phyloP scores from a whole-genome alignment of 2,329 filamentous ascomycete genomes.

The Chlorencoelia australis region DNA sequence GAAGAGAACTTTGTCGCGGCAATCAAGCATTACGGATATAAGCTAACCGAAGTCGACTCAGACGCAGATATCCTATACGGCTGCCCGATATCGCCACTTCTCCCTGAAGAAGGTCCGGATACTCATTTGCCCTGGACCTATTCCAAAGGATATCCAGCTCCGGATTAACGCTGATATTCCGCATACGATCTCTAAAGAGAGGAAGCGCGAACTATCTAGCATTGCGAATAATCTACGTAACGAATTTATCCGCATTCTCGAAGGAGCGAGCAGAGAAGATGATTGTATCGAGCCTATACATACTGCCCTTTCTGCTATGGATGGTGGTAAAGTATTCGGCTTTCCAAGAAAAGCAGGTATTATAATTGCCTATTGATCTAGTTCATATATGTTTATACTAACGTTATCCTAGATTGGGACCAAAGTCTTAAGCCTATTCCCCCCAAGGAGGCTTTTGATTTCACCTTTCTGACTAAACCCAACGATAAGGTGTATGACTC shows the following conservation, averaged over 20 bases:
- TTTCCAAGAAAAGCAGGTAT: conserved; percentile 4
- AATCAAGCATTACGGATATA: conserved; percentile 1
- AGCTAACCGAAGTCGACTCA: conserved; percentile 1
- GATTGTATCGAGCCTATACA: conserved; percentile 2
- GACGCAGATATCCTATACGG: conserved; percentile 1
- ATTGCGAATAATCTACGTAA: conserved; percentile 1
- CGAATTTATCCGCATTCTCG: conserved; percentile 1
- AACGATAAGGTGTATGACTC: conserved; percentile 3
- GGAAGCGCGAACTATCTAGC: conserved; percentile 1
- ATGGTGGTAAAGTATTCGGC: background rate
- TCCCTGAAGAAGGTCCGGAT: background rate
- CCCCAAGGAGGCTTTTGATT: background rate
- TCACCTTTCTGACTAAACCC: background rate
- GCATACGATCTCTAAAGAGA: conserved; percentile 1
- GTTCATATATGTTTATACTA: conserved; percentile 3
- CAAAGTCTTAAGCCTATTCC: conserved; percentile 1
- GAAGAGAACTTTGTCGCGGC: background rate
- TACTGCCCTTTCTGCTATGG: conserved; percentile 2
- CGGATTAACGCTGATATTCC: conserved; percentile 2
- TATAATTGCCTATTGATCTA: background rate
- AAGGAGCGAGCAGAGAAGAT: conserved; percentile 2
- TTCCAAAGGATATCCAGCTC: background rate
- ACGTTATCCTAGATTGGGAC: conserved; percentile 2
- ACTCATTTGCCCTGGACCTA: conserved; percentile 1
- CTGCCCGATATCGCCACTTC: conserved; percentile 1